Evolutionary conservation across 2,329 filamentous ascomycete species (phyloP).

Genomic region (Cercospora sojina): DNA sequence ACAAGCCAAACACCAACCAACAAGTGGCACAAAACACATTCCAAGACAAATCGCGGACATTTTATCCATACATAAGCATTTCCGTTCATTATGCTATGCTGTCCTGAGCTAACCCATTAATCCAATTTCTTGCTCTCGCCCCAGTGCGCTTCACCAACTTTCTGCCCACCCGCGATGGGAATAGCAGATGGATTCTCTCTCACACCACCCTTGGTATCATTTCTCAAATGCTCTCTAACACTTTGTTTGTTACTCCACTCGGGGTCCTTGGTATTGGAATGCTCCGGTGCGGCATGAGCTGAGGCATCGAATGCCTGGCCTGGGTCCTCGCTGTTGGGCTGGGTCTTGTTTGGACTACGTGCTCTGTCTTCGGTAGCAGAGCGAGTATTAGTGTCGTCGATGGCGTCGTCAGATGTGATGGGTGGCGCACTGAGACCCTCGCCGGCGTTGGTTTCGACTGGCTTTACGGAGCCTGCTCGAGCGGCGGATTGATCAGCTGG

Average conservation of each 20-base stretch:
- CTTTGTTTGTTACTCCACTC: not conserved
- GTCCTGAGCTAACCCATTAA: not conserved
- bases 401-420: not conserved
- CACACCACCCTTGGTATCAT: slow-evolving; percentile 1
- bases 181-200: slow-evolving; percentile 31
- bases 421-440: not conserved
- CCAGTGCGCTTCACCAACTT: slow-evolving; percentile 33
- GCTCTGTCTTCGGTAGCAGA: not conserved
- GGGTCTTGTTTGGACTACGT: not conserved
- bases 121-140: slow-evolving; percentile 33
- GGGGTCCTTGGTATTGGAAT: not conserved
- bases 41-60: no score
- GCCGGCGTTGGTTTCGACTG: slow-evolving; percentile 1
- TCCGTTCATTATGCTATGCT: not conserved
- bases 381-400: not conserved
- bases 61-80: not conserved
- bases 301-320: not conserved
- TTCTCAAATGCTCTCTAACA: slow-evolving; percentile 2
- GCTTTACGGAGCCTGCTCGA: not conserved
- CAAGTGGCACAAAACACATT: not conserved
- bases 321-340: not conserved
- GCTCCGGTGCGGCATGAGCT: not conserved
- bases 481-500: not conserved
- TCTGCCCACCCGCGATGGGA: slow-evolving; percentile 35
- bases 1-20: not conserved